Base-by-base conservation (phyloP, 2,329 filamentous ascomycete species). In the Acrocalymma vagum region DNA sequence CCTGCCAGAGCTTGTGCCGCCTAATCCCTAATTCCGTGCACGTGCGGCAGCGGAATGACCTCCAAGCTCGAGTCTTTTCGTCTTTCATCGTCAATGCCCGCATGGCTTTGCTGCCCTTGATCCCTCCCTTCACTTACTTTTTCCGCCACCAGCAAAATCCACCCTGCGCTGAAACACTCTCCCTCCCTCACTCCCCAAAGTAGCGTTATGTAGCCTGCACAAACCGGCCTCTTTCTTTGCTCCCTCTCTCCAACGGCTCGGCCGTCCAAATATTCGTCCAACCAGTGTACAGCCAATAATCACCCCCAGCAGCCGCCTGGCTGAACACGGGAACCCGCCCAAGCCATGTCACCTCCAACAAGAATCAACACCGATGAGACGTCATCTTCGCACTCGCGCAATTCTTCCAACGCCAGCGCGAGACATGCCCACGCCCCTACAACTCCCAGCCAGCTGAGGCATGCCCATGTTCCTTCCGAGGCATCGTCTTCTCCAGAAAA, bases 401-500 rank as follows among this genome's bases (percentile, higher is more conserved):
- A 55, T 36, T 58, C 65, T 20, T 67, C 66, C n/a, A 57, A 28
- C 9, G 52, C 54, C 31, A 66, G 61, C 51, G 50, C 55, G 29
- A 45, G 55, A 28, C 58, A 60, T 34, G 54, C 61, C n/a, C 67
- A 72, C 51, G 60, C 62, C 2, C 69, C 70, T 8, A 33, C 50
- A 6, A 68, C 57, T 2, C 69, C 70, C 23, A 71, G 66, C 60
- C 62, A 67, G 45, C 62, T 77, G 32, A 59, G 74, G n/a, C 62
- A 73, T 33, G 63, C 70, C 9, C 63, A 74, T 48, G 69, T 69
- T 34, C 73, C 74, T 37, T 70, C 65, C 18, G 63, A 67, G 33
- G 53, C 55, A 29, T 70, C 73, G n/a, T 58, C 60, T 15, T 74
- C 72, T 24, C 73, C 73, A 18, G 72, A 75, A 35, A 67, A 72